Percentiles rank a stretch among this genome's conserved stretches.
Conservation (phyloP, 345 rosid genomes). For the Eucalyptus regnans region DNA sequence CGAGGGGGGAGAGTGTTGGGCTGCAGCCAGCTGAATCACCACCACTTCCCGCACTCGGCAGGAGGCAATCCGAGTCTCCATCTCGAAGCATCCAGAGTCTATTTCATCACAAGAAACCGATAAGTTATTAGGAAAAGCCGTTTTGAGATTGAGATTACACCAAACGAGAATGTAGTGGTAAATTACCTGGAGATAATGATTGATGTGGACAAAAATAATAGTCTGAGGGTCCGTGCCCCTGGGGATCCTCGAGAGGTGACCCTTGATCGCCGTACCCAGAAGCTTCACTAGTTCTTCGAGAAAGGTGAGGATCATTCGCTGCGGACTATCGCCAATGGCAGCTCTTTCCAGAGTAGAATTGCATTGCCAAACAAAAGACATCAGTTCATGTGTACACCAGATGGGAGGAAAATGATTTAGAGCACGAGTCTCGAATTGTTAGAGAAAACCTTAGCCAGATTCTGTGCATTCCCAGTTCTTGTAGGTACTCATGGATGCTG, state of each 20-base stretch:
- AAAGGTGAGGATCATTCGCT: constrained; percentile 94
- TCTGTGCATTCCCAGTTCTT: constrained; percentile 96
- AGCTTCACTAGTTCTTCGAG: constrained; percentile 96
- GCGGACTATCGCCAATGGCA: constrained; percentile 93
- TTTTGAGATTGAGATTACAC: background rate
- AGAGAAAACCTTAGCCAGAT: constrained; percentile 67
- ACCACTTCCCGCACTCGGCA: constrained; percentile 76
- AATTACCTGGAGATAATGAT: background rate
- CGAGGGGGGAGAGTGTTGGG: constrained; percentile 47
- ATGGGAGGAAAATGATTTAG: background rate
- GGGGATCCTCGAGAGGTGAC: constrained; percentile 91
- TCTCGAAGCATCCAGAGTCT: constrained; percentile 96
- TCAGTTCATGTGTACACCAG: background rate
- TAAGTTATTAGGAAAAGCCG: background rate
- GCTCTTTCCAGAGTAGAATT: constrained; percentile 39
- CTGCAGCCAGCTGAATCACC: constrained; percentile 80
- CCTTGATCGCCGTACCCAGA: constrained; percentile 91
- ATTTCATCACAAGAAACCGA: background rate
- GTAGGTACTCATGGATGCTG: constrained; percentile 86
- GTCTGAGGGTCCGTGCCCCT: constrained; percentile 95
- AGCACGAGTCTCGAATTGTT: background rate
- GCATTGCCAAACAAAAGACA: background rate
- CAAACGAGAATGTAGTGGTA: background rate
- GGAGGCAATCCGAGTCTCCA: constrained; percentile 82
- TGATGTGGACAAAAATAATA: constrained; percentile 77